Percentiles rank a stretch among this genome's conserved stretches.
These are phyloP conservation scores for Yamadazyma triangularis DNA, from an alignment of 1,139 yeast species.

Conservation along the genomic window DNA sequence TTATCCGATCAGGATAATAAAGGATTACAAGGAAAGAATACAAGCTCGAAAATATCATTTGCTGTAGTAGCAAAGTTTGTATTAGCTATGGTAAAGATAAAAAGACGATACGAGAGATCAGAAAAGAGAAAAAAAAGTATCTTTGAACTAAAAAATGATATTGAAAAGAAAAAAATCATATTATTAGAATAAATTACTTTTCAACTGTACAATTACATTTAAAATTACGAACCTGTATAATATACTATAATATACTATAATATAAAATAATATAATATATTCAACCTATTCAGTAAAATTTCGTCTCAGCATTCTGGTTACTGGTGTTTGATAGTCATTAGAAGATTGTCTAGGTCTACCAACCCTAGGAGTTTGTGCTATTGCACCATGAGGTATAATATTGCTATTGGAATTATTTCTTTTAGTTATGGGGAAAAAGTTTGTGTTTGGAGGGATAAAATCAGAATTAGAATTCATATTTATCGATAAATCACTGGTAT, in stretches of 20 bases:
- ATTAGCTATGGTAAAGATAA: constrained; percentile 52
- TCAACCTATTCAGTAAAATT: constrained; percentile 11
- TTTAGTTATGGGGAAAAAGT: constrained; percentile 10
- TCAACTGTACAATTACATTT: too few species aligned
- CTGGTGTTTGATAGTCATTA: constrained; percentile 42
- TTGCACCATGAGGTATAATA: constrained; percentile 1
- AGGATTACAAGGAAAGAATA: too few species aligned
- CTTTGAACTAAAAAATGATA: constrained; percentile 2
- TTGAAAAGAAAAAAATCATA: constrained; percentile 1
- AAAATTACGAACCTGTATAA: too few species aligned
- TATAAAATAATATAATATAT: too few species aligned
- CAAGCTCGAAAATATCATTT: constrained; percentile 27
- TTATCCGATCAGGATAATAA: constrained; percentile 35
- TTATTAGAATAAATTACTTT: not conserved
- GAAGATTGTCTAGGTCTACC: constrained; percentile 34
- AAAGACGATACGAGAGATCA: constrained; percentile 30
- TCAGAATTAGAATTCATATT: constrained; percentile 24
- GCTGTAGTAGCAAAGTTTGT: constrained; percentile 46
- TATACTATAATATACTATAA: too few species aligned
- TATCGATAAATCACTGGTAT: constrained; percentile 25
- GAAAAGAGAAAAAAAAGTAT: constrained; percentile 16
- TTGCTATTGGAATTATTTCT: constrained; percentile 9
- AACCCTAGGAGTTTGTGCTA: constrained; percentile 34
- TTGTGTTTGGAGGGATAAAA: constrained; percentile 19
- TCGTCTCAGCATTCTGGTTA: constrained; percentile 32